These are phyloP conservation scores for Sarcocystis neurona DNA, from an alignment of 169 alveolate genomes.

Conservation along the genomic window DNA sequence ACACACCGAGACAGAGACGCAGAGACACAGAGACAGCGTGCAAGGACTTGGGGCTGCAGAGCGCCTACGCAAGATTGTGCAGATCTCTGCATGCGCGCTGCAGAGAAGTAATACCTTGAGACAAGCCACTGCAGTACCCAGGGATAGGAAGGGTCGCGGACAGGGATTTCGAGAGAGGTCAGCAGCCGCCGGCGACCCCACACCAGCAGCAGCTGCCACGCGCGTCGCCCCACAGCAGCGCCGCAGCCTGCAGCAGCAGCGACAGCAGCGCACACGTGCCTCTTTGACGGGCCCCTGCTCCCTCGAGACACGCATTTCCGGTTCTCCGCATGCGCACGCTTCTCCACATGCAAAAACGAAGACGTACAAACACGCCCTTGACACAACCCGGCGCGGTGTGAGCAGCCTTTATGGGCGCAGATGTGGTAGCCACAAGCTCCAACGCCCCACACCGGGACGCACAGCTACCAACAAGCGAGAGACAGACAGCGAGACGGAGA, in stretches of 20 bases:
- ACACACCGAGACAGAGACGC: not conserved
- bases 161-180: conserved; percentile 73
- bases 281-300: too few species aligned
- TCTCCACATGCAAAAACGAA: not conserved
- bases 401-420: too few species aligned
- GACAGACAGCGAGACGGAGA: too few species aligned
- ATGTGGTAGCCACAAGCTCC: too few species aligned
- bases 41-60: not conserved
- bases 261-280: conserved; percentile 5
- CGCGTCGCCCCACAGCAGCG: not conserved
- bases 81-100: not conserved
- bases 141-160: conserved; percentile 73
- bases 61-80: too few species aligned
- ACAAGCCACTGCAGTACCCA: conserved; percentile 78
- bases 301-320: too few species aligned
- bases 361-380: not conserved
- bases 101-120: conserved; percentile 61
- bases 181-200: conserved; percentile 55
- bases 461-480: too few species aligned
- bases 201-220: not conserved
- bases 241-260: not conserved
- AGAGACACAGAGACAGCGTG: not conserved
- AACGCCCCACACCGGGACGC: too few species aligned
- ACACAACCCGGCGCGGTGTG: too few species aligned
- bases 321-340: too few species aligned